Evolutionary conservation across 2,329 filamentous ascomycete genomes (phyloP), one percentile per base, ranked within the genome.

Genomic region (Parasarocladium wereldwijsianum): DNA sequence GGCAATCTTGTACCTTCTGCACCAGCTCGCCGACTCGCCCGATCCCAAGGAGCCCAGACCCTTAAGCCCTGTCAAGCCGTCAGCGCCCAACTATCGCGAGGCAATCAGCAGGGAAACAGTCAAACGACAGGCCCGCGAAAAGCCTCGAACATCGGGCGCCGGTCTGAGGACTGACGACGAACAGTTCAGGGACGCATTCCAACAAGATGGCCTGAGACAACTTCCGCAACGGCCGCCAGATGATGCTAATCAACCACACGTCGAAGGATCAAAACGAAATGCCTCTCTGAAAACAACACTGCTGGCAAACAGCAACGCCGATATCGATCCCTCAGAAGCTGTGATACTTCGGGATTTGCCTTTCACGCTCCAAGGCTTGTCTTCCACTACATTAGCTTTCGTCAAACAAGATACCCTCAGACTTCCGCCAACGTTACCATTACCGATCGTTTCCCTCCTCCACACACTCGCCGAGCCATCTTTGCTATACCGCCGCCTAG

Each of bases 401-500:
- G 58, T 69, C 8, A 71, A 73, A 10, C 63, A 72, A 15, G 70
- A 74, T 14, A 71, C 69, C 3, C 57, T 96, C 31, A 81, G 74
- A 44, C 59, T 98, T 16, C 92, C 90, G 0, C 44, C 73, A 0
- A 82, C 76, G 1, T 63, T 98, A 5, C 85, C 90, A 2, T 62
- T 86, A 5, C 87, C 90, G 3, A 64, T 96, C 8, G 64, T 96
- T 10, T 86, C 85, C 11, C 65, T 98, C 8, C 62, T 98, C 3
- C 84, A 98, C 44, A 83, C 80, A 0, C 60, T 98, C 13, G 85
- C 90, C 2, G 90, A 98, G 47, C 90, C 90, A 6, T 92, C 87
- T 5, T 62, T 98, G n/a, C 62, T 98, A 7, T 98, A 94, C 49
- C 74, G 77, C 35, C 72, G 72, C 1, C 66, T 98, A 1, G 72